Base-by-base conservation (phyloP, 768 basidiomycete genomes). In the Tricholoma sp. region DNA sequence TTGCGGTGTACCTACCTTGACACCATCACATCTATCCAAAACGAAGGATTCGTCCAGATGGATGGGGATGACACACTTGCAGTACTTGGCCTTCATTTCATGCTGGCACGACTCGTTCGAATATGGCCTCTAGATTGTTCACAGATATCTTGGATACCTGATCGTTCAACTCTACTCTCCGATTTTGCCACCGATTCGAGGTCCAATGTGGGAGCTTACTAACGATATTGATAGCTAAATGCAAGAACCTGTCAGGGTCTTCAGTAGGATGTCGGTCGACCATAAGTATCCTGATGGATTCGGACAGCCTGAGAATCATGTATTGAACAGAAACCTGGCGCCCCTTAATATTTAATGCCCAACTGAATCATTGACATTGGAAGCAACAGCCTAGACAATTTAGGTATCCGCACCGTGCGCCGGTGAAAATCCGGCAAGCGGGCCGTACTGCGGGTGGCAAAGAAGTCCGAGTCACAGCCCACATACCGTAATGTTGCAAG, bases 21-120 rank as follows among this genome's bases (percentile, higher is more conserved):
- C 21, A 74, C 63, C 43, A 85, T 75, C 19, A 75, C 76, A 59
- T 67, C 76, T 69, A 61, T 79, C 79, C 55, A 87, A 71, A 51
- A 87, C 80, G 66, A 85, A 85, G 69, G 83, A 85, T 69, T 87
- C 85, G 73, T 86, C 84, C 31, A 86, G 75, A 68, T 85, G 84
- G 61, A 87, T 86, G 83, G 18, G 82, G 77, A 68, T 85, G 84
- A 66, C 83, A 84, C 52, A 85, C 61, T 70, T 72, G 19, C 10
- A 8, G 27, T 16, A 14, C 16, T 31, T 50, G 10, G n/a, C n/a
- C 24, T 57, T 35, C 47, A 34, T 27, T 31, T 43, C 59, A 61
- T 50, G n/a, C n/a, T n/a, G n/a, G n/a, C n/a, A n/a, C n/a, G n/a
- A n/a, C n/a, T n/a, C n/a, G n/a, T n/a, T n/a, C n/a, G n/a, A n/a